Base-by-base conservation (phyloP, 1,139 yeast species). In the Diutina siamensis region DNA sequence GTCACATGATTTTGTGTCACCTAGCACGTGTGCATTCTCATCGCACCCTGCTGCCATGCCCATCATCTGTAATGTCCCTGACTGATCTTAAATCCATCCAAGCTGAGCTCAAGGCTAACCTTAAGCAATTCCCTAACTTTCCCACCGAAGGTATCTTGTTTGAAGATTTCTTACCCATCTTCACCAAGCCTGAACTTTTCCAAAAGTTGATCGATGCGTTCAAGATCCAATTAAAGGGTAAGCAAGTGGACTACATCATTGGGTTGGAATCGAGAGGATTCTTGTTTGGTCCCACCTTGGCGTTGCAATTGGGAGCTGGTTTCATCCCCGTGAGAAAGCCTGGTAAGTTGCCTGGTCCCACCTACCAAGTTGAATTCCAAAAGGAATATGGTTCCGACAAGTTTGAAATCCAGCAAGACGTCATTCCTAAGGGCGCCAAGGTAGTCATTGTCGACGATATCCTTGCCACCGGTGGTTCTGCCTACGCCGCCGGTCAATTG, bases 191-290 rank as follows among this genome's bases (percentile, higher is more conserved):
- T 46, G 72, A 67, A 45, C 68, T 85, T 48, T 92, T 92, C 74
- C 81, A 82, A 58, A 82, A 83, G 57, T 73, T 92, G 53, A 69
- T 92, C 44, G 78, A 77, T 53, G 95, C 95, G 18, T 84, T 89
- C 68, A 79, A 82, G 65, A 62, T 78, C 50, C 94, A 85, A 58
- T 61, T 92, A 51, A 79, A 78, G 48, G 75, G 74, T 52, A 65
- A 67, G 48, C 80, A 85, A 57, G 77, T 89, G 49, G 97, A 92
- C 59, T 92, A 83, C 59, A 75, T 92, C 52, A 88, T 92, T 46
- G 99, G 97, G 40, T 75, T 94, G 54, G 99, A 92, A 65, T 86
- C 97, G 47, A 83, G 99, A 64, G 99, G 99, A 1, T 92, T 92
- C 63, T 72, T 92, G 50, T 92, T 92, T 57, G 99, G 97, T 10